Percentiles rank a stretch among this genome's conserved stretches.
Evolutionary conservation across 2,329 filamentous ascomycete genomes (phyloP).

Genomic region (Penicillium sumatraense): DNA sequence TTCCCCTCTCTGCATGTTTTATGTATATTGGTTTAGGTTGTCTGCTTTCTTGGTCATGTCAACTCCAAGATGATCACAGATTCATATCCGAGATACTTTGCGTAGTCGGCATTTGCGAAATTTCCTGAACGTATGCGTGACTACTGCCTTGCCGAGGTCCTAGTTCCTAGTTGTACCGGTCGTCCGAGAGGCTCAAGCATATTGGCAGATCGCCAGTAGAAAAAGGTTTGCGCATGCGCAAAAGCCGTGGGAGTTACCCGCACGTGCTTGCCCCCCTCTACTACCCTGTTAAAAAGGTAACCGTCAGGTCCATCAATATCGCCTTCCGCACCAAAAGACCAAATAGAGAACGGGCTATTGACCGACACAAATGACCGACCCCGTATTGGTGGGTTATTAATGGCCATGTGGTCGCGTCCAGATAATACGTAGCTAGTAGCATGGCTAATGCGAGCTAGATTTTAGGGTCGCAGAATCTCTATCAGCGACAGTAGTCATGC

Average conservation of each 20-base stretch:
- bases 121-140: not conserved
- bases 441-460: not conserved
- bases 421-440: not conserved
- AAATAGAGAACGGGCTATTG: not conserved
- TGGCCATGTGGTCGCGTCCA: not conserved
- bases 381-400: not conserved
- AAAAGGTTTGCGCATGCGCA: not conserved
- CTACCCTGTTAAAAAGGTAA: no score
- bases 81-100: no score
- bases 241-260: not conserved
- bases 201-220: not conserved
- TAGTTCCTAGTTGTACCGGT: not conserved
- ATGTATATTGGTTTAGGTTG: constrained; percentile 26
- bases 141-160: not conserved
- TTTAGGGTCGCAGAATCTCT: not conserved
- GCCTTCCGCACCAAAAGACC: not conserved
- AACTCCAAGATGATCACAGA: constrained; percentile 16
- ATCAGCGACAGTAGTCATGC: not conserved
- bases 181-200: not conserved
- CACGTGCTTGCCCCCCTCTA: not conserved
- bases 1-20: constrained; percentile 35
- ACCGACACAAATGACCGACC: not conserved
- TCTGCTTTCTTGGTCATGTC: constrained; percentile 15
- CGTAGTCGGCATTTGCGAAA: no score
- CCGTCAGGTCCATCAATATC: no score